Base-by-base conservation (phyloP, 192 early-diverging fungal genomes). In the Umbelopsis vinacea region DNA sequence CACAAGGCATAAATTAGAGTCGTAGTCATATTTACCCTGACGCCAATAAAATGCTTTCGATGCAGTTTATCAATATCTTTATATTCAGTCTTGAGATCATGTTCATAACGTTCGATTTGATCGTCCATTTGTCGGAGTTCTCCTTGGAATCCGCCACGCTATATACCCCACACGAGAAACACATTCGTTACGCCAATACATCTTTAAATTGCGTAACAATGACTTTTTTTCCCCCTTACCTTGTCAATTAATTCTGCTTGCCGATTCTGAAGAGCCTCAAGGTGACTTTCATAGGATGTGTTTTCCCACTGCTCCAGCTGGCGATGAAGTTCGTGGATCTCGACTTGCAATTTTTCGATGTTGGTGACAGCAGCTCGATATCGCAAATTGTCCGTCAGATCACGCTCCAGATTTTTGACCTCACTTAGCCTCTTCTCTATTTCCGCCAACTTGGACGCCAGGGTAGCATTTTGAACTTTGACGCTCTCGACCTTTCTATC, bases 101-200 rank as follows among this genome's bases (percentile, higher is more conserved):
- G 46, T 15, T 89, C 74, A 38, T 92, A 79, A 17, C 79, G 74
- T 21, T 71, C 57, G 1, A 83, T 83, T 75, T 96, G 91, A 45
- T 92, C 90, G 74, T 95, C 86, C 43, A 99, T 76, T 78, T 97
- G 95, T 79, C 90, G 87, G 43, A 92, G 67, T 73, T 95, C 93
- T 19, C 96, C 96, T 40, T 85, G 63, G 1, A 94, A 19, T 4
- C 79, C 82, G 8, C 92, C 85, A 15, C 86, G 79, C 86, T 85
- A 68, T 85, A 68, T 26, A 24, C 53, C 1, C 4, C 6, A 23
- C 29, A 26, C 22, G 10, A 29, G 22, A 57, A 14, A 4, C 12
- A 10, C 53, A 24, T 57, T 0, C 0, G 14, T 12, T 26, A 57
- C 29, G 29, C 29, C 29, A 15, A 26, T 14, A 7, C 24, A 23